phyloP scores from a whole-genome alignment of 306 rosid species.

The Geum urbanum region DNA sequence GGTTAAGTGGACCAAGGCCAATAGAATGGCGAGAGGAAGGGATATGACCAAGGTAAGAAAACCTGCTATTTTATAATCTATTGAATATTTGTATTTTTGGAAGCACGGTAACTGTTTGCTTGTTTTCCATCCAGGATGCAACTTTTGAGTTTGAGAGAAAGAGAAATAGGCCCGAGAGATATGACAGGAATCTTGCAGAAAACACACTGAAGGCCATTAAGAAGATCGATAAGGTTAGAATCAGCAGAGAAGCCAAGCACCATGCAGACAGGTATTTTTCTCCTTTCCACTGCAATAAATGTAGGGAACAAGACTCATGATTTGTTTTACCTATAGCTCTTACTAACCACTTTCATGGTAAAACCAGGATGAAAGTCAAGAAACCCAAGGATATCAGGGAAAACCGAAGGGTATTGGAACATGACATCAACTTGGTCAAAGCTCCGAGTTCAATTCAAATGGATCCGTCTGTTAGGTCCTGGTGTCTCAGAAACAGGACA shows the following conservation, averaged over 20 bases:
- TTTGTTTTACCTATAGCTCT: slow-evolving; percentile 12
- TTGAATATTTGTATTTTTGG: too few relatives aligned
- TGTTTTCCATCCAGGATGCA: slow-evolving; percentile 46
- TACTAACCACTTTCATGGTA: slow-evolving; percentile 1
- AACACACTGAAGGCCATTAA: slow-evolving; percentile 62
- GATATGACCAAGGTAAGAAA: slow-evolving; percentile 78
- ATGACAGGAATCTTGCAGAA: slow-evolving; percentile 61
- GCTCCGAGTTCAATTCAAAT: slow-evolving; percentile 45
- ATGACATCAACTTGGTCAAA: slow-evolving; percentile 44
- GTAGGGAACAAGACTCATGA: neutral
- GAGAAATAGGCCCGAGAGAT: slow-evolving; percentile 83
- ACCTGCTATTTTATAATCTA: neutral
- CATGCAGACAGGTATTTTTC: slow-evolving; percentile 43
- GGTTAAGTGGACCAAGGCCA: slow-evolving; percentile 91
- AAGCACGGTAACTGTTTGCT: too few relatives aligned
- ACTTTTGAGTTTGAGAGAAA: slow-evolving; percentile 94
- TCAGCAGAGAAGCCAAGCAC: slow-evolving; percentile 43
- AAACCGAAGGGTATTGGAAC: slow-evolving; percentile 45
- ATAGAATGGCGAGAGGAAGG: slow-evolving; percentile 71
- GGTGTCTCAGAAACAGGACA: slow-evolving; percentile 36
- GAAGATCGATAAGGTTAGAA: slow-evolving; percentile 67
- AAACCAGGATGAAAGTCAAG: slow-evolving; percentile 51
- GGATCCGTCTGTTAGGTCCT: slow-evolving; percentile 44
- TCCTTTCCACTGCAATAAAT: neutral
- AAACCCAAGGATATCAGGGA: slow-evolving; percentile 30